Evolutionary conservation across 352 stramenopile genomes (phyloP), one percentile per base, ranked within the genome.

Genomic region (Aphanomyces stellatus): DNA sequence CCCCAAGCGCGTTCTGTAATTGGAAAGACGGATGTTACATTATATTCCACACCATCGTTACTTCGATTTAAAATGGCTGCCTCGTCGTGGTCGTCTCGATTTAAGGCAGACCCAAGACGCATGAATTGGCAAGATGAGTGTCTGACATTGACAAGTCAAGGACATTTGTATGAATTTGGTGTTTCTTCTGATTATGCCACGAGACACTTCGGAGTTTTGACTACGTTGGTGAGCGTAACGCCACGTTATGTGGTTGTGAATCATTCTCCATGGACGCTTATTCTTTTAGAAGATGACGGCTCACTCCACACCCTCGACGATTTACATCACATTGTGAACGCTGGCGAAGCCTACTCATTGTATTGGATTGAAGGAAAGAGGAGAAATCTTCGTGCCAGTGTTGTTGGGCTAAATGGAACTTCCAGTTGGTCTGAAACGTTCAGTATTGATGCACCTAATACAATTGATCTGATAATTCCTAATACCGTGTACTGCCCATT

Each of bases 61-160:
- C 62, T 93, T 62, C 78, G 85, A 27, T 71, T 92, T 17, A 76
- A 79, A 10, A 80, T 90, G 69, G 63, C 62, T 22, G 72, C 75
- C 0, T 85, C 76, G 63, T 78, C 76, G 22, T 94, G 85, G 85
- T 91, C 83, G 19, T 61, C 81, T 22, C 77, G 81, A 2, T 90
- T 94, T 62, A 75, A 79, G 53, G 79, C 84, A 0, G 85, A 94
- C 31, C 85, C 85, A 5, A 73, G 78, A 41, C 70, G 74, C n/a
- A 59, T 94, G 31, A 91, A 85, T 40, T 94, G 85, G 85, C 85
- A 94, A 60, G 84, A 94, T 56, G 85, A 94, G 62, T 91, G 83
- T 41, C 71, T 94, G 2, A 75, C 79, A 3, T 63, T 91, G 17
- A 77, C 80, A 0, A 66, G 72, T 27, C 37, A 64, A 49, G 60